These are phyloP conservation scores for Suhomyces kilbournensis DNA, from an alignment of 805 yeast genomes.

Conservation along the genomic window DNA sequence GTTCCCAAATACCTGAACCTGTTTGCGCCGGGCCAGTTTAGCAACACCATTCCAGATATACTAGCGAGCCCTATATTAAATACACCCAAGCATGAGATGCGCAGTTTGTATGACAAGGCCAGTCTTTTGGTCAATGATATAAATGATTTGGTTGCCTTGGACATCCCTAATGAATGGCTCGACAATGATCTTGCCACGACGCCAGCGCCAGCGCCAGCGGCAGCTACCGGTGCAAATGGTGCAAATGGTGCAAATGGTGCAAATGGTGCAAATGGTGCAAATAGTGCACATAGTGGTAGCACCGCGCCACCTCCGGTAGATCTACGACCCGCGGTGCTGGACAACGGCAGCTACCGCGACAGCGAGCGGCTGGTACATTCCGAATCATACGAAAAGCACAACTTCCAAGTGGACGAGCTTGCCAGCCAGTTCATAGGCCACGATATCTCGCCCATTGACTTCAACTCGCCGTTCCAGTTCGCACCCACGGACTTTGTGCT, in stretches of 20 bases:
- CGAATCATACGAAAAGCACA: constrained; percentile 17
- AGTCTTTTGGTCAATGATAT: constrained; percentile 32
- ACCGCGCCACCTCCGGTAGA: no score
- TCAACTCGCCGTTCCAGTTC: constrained; percentile 2
- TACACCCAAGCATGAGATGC: constrained; percentile 12
- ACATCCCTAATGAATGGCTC: constrained; percentile 2
- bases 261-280: no score
- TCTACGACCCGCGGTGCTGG: not conserved
- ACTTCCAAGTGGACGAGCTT: constrained; percentile 20
- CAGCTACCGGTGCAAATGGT: no score
- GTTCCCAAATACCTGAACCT: not conserved
- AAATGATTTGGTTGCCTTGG: constrained; percentile 20
- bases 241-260: no score
- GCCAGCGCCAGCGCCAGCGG: no score
- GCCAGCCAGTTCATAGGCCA: constrained; percentile 5
- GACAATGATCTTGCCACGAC: no score
- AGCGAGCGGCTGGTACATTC: constrained; percentile 6
- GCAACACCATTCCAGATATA: constrained; percentile 13
- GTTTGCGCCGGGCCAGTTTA: constrained; percentile 5
- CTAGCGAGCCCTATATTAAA: constrained; percentile 5
- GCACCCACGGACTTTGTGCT: not conserved
- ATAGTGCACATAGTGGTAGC: not conserved
- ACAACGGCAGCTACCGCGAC: not conserved
- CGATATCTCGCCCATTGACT: not conserved
- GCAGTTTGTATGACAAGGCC: constrained; percentile 32